phyloP scores from a whole-genome alignment of 495 filamentous ascomycete genomes.

The Delitschia confertaspora region DNA sequence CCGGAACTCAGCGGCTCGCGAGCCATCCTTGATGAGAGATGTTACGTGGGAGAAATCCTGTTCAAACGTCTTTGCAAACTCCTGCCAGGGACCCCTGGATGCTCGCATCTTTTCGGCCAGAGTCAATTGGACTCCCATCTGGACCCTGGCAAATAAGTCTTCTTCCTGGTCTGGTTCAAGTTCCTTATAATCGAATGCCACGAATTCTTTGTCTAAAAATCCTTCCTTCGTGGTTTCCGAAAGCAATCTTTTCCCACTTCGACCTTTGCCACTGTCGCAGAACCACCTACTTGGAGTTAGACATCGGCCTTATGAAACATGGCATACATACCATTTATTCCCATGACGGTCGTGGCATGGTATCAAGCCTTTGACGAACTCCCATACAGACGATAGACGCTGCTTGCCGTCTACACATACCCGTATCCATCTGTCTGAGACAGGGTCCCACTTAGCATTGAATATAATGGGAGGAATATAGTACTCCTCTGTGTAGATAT shows the following conservation, averaged over 20 bases:
- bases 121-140: constrained; percentile 40
- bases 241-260: constrained; percentile 16
- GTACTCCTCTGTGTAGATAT: constrained; percentile 33
- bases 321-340: constrained; percentile 32
- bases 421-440: constrained; percentile 12
- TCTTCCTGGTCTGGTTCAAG: constrained; percentile 40
- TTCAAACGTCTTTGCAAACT: constrained; percentile 36
- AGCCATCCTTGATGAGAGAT: constrained; percentile 11
- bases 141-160: constrained; percentile 43
- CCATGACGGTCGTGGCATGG: constrained; percentile 35
- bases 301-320: too few species aligned
- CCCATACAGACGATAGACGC: constrained; percentile 39
- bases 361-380: constrained; percentile 40
- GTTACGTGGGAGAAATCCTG: constrained; percentile 35
- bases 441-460: constrained; percentile 28
- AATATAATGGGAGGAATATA: constrained; percentile 46
- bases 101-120: constrained; percentile 45
- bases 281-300: constrained; percentile 8
- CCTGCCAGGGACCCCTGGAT: constrained; percentile 40
- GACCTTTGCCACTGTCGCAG: constrained; percentile 19
- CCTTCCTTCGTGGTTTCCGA: constrained; percentile 26
- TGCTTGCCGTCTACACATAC: constrained; percentile 46
- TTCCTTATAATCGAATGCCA: constrained; percentile 38
- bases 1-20: constrained; percentile 19
- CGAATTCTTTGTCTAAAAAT: constrained; percentile 35